Evolutionary conservation across 495 filamentous ascomycete genomes (phyloP).

Genomic region (Aspergillus nidulans): DNA sequence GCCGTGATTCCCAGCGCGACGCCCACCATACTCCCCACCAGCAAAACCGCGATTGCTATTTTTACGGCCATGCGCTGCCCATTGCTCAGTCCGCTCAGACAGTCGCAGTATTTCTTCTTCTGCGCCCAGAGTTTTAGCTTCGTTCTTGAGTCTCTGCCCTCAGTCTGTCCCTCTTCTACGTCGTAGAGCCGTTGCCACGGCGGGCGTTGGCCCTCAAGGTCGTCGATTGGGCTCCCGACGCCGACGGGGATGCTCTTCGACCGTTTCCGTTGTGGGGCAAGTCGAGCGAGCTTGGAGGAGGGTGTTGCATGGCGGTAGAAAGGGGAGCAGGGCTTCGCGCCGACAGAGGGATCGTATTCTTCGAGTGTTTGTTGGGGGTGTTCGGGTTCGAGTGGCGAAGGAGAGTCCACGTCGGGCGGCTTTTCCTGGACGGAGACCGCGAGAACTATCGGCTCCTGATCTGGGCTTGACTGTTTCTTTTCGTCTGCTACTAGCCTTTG

Average conservation of each 20-base stretch:
- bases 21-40: constrained; percentile 56
- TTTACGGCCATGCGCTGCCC: constrained; percentile 50
- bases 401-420: neutral
- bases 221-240: constrained; percentile 12
- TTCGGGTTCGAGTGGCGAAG: neutral
- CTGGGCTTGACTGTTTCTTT: neutral
- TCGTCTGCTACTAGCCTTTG: neutral
- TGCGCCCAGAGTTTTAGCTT: constrained; percentile 41
- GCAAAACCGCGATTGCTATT: constrained; percentile 49
- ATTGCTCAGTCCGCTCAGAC: constrained; percentile 38
- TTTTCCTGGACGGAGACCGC: neutral
- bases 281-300: constrained; percentile 43
- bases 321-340: constrained; percentile 52
- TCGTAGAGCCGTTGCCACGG: constrained; percentile 2
- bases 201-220: neutral
- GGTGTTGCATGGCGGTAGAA: constrained; percentile 56
- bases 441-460: neutral
- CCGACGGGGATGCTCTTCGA: constrained; percentile 9
- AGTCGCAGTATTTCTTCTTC: constrained; percentile 30
- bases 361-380: neutral
- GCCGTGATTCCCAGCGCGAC: constrained; percentile 60
- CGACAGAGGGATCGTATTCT: constrained; percentile 40
- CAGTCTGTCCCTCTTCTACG: neutral
- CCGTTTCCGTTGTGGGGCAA: constrained; percentile 35
- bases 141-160: neutral